Conservation (phyloP, 371 early-diverging fungal genomes). For the Circinella minor region DNA sequence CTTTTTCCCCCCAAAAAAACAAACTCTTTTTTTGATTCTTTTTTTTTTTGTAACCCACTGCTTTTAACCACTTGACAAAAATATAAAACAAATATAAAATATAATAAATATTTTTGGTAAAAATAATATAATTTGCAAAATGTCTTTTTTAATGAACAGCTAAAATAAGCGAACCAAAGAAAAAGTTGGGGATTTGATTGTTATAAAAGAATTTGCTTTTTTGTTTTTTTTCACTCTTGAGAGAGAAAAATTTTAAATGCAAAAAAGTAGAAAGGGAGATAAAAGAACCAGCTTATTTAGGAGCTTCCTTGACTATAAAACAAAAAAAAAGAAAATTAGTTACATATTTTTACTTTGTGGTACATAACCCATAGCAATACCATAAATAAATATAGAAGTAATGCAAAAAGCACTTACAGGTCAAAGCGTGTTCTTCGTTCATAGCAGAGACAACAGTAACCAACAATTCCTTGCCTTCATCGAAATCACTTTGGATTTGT, state of each 20-base stretch:
- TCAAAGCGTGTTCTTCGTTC: conserved; percentile 92
- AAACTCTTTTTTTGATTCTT: too few relatives aligned
- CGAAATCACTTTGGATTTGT: conserved; percentile 77
- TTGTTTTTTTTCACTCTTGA: not conserved
- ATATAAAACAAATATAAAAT: too few relatives aligned
- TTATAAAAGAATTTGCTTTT: not conserved
- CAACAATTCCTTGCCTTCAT: conserved; percentile 83
- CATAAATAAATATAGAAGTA: too few relatives aligned
- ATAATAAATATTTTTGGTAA: too few relatives aligned
- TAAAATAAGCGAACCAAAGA: too few relatives aligned
- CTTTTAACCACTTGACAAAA: too few relatives aligned
- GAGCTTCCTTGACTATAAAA: conserved; percentile 47
- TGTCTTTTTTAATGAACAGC: too few relatives aligned
- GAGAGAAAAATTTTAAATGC: not conserved
- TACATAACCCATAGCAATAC: too few relatives aligned
- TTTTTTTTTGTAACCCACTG: too few relatives aligned
- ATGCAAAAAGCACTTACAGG: conserved; percentile 60
- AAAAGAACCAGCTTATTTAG: conserved; percentile 23
- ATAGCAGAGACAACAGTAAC: conserved; percentile 90
- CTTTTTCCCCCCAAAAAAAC: too few relatives aligned
- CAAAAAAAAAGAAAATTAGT: not conserved
- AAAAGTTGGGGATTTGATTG: too few relatives aligned
- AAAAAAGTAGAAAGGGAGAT: not conserved
- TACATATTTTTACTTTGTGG: not conserved
- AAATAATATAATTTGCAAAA: too few relatives aligned